Conservation (phyloP, 257 asterid genomes). For the Linderniella brevidens region DNA sequence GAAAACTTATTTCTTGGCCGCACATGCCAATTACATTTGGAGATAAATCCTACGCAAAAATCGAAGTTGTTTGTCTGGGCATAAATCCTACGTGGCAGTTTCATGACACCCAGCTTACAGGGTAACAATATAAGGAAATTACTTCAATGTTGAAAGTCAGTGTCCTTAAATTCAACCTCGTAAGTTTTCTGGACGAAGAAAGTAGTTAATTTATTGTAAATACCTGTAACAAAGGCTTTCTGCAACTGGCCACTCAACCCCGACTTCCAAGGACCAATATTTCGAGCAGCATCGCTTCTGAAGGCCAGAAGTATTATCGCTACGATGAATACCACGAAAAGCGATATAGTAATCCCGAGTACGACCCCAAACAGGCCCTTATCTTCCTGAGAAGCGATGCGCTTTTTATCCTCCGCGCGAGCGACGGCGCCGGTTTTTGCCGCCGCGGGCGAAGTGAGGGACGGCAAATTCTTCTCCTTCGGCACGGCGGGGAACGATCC, state of each 20-base stretch:
- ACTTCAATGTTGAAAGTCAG: too few relatives aligned
- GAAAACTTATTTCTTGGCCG: too few relatives aligned
- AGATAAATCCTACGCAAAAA: too few relatives aligned
- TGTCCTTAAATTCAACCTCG: too few relatives aligned
- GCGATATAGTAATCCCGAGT: constrained; percentile 26
- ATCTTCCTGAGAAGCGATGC: constrained; percentile 11
- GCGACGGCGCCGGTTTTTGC: constrained; percentile 12
- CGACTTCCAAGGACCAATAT: constrained; percentile 75
- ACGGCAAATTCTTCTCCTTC: constrained; percentile 14
- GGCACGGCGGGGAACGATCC: constrained; percentile 80
- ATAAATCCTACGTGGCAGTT: too few relatives aligned
- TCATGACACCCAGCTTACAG: too few relatives aligned
- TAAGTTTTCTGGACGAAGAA: background rate
- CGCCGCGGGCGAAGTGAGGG: constrained; percentile 12
- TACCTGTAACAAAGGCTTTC: constrained; percentile 87
- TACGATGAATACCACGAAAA: constrained; percentile 23
- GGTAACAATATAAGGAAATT: too few relatives aligned
- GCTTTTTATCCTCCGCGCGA: constrained; percentile 11
- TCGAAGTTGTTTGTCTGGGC: too few relatives aligned
- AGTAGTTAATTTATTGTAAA: constrained; percentile 6
- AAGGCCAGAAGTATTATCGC: constrained; percentile 22
- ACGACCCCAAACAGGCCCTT: constrained; percentile 26
- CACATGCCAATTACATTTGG: background rate
- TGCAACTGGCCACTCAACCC: constrained; percentile 93
- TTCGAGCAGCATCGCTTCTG: constrained; percentile 49